Base-by-base conservation (phyloP, 495 filamentous ascomycete species). In the Xylaria intraflava region DNA sequence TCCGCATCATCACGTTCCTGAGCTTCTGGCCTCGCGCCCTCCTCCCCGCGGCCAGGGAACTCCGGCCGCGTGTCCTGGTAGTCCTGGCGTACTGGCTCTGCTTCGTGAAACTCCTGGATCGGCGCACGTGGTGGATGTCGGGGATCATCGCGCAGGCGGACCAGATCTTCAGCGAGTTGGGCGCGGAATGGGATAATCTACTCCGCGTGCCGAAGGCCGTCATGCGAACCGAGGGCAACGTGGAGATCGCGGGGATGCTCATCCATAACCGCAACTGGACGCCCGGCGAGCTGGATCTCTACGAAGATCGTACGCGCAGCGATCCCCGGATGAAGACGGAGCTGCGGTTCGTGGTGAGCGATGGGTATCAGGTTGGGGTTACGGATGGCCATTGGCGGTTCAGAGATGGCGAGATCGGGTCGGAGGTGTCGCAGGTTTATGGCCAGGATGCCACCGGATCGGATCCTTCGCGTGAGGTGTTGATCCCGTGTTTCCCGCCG, bases 51-150 rank as follows among this genome's bases (percentile, higher is more conserved):
- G 73, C 82, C 4, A 68, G 69, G 9, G 61, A 74, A 35, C 70
- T 69, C 9, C 67, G 74, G 31, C 80, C 82, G 0, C 76, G 83
- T 36, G 79, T 84, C 0, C 59, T 80, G 0, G 60, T 80, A 7
- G 72, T 81, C 12, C 26, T 79, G 5, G 73, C 76, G 1, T 53
- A 79, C 40, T 77, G 72, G 44, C 63, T 78, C 12, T 65, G 59
- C 24, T 77, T 78, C 46, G 38, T 65, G 6, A 75, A 73, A 55
- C 22, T 78, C 7, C 44, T 66, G 1, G 24, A 20, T 8, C 22
- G 52, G 0, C 36, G 59, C 14, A 23, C 70, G 17, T 80, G 76
- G 78, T 80, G 78, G 76, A 53, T 75, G 49, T 41, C 58, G 14
- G 70, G 64, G 10, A 67, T 80, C 14, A 48, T 59, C 8, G 62